Evolutionary conservation across 495 filamentous ascomycete species (phyloP).

Genomic region (Saxophila tyrrhenica): DNA sequence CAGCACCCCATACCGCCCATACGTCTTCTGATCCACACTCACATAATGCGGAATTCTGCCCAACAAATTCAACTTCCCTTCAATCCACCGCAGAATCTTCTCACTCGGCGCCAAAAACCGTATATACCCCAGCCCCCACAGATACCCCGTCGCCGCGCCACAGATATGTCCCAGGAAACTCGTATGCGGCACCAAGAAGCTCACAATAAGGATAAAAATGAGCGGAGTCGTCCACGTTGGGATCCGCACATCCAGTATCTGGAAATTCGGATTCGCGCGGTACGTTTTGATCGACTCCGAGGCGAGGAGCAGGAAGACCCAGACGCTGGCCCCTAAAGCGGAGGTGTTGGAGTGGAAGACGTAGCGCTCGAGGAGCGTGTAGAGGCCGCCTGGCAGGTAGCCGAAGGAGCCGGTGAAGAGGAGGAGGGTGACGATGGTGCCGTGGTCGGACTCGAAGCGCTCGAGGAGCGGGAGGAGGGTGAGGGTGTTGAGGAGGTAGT

Average conservation of each 20-base stretch:
- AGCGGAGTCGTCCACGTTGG: constrained; percentile 91
- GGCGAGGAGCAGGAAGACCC: constrained; percentile 79
- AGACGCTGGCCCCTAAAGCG: constrained; percentile 77
- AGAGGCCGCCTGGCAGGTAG: constrained; percentile 27
- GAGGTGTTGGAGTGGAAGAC: constrained; percentile 40
- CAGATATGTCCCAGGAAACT: constrained; percentile 80
- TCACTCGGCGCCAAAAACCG: constrained; percentile 78
- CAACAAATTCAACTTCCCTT: constrained; percentile 71
- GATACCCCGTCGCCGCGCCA: constrained; percentile 69
- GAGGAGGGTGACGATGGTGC: constrained; percentile 70
- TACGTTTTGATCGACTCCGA: constrained; percentile 75
- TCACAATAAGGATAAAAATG: constrained; percentile 53
- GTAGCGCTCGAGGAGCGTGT: constrained; percentile 26
- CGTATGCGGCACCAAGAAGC: constrained; percentile 64
- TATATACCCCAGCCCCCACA: constrained; percentile 75
- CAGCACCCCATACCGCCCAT: constrained; percentile 82
- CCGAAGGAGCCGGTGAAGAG: constrained; percentile 65
- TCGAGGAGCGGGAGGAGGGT: constrained; percentile 76
- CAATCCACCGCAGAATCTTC: constrained; percentile 66
- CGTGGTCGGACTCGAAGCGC: constrained; percentile 86
- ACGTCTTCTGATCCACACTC: constrained; percentile 90
- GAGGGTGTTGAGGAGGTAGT: constrained; percentile 65
- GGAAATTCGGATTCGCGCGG: constrained; percentile 61
- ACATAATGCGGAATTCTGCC: constrained; percentile 78
- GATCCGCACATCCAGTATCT: constrained; percentile 46